Evolutionary conservation across 371 early-diverging fungal species (phyloP).

Genomic region (Mucor ambiguus): DNA sequence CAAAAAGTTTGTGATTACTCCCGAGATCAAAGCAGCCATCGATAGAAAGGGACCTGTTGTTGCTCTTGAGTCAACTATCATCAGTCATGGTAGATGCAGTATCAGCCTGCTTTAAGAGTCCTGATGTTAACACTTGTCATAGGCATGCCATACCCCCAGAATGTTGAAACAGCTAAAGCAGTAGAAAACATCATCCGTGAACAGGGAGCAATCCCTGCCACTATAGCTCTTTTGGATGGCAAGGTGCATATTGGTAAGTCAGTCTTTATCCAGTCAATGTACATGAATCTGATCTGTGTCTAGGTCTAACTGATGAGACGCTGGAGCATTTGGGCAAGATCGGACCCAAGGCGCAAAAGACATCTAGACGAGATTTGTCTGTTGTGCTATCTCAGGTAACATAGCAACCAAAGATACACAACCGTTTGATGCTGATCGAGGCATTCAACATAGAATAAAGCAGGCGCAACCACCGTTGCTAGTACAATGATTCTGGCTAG

Average conservation of each 20-base stretch:
- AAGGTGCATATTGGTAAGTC: slow-evolving; percentile 72
- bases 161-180: slow-evolving; percentile 78
- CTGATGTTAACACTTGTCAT: neutral
- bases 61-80: slow-evolving; percentile 92
- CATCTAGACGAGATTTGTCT: slow-evolving; percentile 86
- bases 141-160: slow-evolving; percentile 95
- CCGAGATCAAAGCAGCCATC: slow-evolving; percentile 65
- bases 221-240: slow-evolving; percentile 89
- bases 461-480: slow-evolving; percentile 92
- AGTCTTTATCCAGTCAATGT: neutral
- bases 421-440: neutral
- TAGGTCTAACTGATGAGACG: slow-evolving; percentile 49
- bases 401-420: neutral
- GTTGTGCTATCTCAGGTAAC: slow-evolving; percentile 67
- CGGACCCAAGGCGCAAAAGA: slow-evolving; percentile 70
- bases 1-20: slow-evolving; percentile 28
- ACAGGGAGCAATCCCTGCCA: slow-evolving; percentile 84
- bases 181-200: slow-evolving; percentile 78
- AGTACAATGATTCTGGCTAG: slow-evolving; percentile 88
- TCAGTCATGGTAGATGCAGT: slow-evolving; percentile 77
- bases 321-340: slow-evolving; percentile 68
- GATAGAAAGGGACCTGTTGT: slow-evolving; percentile 75
- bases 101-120: neutral
- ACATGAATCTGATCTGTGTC: neutral
- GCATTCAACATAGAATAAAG: slow-evolving; percentile 37